Base-by-base conservation (phyloP, 768 basidiomycete genomes). In the Neoboletus magnificus region DNA sequence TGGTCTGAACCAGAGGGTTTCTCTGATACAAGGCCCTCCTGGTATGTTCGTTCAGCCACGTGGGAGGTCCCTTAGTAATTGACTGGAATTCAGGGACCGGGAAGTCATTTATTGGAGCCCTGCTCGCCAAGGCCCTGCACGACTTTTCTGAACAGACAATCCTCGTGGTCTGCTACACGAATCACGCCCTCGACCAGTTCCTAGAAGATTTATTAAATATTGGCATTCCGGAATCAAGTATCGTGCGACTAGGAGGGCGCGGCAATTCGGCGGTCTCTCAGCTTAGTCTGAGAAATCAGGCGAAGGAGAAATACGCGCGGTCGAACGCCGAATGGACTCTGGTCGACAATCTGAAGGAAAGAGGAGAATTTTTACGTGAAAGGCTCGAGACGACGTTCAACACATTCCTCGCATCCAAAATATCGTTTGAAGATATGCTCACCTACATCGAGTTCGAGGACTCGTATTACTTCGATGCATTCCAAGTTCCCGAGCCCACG, bases 181-280 rank as follows among this genome's bases (percentile, higher is more conserved):
- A 89, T 57, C 86, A 89, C 54, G 87, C 87, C 0, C 76, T 89
- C 0, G 86, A 88, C 61, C 81, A 86, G 55, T 83, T 89, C 50
- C 74, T 89, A 1, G 79, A 81, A 50, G 80, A 83, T 54, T 74
- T 89, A 1, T 62, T 89, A 3, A 75, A 81, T 41, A 82, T 83
- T 32, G 85, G 82, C 1, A 84, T 89, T 7, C 81, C 84, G 0
- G 47, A 53, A 0, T 5, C 43, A 1, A 73, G 60, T 29, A 79
- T 89, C 54, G 79, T 82, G 16, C 79, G 86, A 0, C 70, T 88
- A 0, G 76, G 76, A 9, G 78, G 86, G 2, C 85, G 86, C 58
- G 75, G 77, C 0, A 83, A 82, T 4, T 0, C 70, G 0, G 60
- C 72, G 0, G 84, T 84, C 0, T 77, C 77, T 39, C 66, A 71